Evolutionary conservation across 257 asterid species (phyloP).

Genomic region (Ophiorrhiza pumila): DNA sequence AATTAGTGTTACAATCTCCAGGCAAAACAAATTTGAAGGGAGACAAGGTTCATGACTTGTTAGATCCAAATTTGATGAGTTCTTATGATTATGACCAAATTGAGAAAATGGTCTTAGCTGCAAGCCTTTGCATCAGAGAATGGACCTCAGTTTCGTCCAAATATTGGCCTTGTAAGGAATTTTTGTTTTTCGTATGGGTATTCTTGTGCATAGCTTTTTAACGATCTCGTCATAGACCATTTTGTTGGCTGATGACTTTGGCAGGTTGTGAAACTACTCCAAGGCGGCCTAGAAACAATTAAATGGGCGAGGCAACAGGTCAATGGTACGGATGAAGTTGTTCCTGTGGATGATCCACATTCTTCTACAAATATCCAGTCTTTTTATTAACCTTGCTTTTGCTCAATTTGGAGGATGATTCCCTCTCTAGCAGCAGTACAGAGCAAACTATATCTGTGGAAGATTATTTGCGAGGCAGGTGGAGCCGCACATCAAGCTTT

Average conservation of each 20-base stretch:
- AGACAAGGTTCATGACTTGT: conserved; percentile 49
- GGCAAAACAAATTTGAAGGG: conserved; percentile 69
- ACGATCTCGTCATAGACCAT: background rate
- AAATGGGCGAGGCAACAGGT: conserved; percentile 62
- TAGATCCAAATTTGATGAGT: conserved; percentile 52
- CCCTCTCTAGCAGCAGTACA: conserved; percentile 59
- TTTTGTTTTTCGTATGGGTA: background rate
- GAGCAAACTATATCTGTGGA: conserved; percentile 71
- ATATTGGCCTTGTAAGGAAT: conserved; percentile 50
- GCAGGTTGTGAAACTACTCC: conserved; percentile 77
- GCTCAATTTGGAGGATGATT: conserved; percentile 65
- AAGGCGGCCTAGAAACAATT: conserved; percentile 47
- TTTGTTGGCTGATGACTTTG: conserved; percentile 16
- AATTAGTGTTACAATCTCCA: conserved; percentile 21
- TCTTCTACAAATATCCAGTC: conserved; percentile 58
- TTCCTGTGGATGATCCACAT: conserved; percentile 39
- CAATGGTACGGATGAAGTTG: conserved; percentile 36
- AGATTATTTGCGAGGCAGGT: conserved; percentile 74
- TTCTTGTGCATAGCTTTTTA: background rate
- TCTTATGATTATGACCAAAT: conserved; percentile 50
- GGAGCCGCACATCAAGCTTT: conserved; percentile 81
- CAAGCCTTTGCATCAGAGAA: conserved; percentile 71
- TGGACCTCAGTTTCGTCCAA: conserved; percentile 68
- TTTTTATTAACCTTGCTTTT: conserved; percentile 73
- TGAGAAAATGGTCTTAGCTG: conserved; percentile 70